Evolutionary conservation across 352 stramenopile genomes (phyloP), one percentile per base, ranked within the genome.

Genomic region (Pythium insidiosum): DNA sequence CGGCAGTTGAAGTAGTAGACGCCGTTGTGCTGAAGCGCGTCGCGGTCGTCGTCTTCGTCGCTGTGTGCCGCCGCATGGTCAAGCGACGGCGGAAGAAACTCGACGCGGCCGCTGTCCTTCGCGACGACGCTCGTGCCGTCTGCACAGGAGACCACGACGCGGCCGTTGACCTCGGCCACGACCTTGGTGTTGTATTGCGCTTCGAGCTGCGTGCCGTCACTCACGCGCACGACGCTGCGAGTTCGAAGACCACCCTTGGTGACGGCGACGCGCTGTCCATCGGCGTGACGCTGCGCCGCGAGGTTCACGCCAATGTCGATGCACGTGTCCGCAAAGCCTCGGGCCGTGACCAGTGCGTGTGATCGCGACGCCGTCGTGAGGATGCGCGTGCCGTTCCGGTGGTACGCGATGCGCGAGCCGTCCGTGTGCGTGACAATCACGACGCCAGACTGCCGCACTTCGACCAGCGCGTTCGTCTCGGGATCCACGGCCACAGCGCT

Each of bases 181-280:
- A 90, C 71, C 33, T 78, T 78, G 20, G 78, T 88, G 40, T 90
- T 84, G 53, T 90, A 90, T 34, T 68, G 66, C 25, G 84, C 53
- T 29, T 84, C 61, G 4, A 87, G 50, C n/a, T 47, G 26, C 11
- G 78, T 85, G 43, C 75, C 78, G 18, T 90, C 73, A 16, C 66
- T 60, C 5, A 63, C 34, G 9, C 68, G 63, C 12, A 86, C 48
- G 29, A 75, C 45, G 44, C 62, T 80, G 12, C 78, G 69, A 0
- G 63, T 62, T 13, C 75, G 74, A 18, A 88, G 46, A 3, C 78
- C 78, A 15, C 78, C 74, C 36, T 88, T 88, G 6, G 73, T 85
- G 21, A 90, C 64, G 16, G 71, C 73, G 10, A 87, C 70, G 40
- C 61, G 61, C 37, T 87, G 58, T 2, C 74, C 78, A 11, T 46